phyloP scores from a whole-genome alignment of 805 yeast species.

The Blastobotrys muscicola region DNA sequence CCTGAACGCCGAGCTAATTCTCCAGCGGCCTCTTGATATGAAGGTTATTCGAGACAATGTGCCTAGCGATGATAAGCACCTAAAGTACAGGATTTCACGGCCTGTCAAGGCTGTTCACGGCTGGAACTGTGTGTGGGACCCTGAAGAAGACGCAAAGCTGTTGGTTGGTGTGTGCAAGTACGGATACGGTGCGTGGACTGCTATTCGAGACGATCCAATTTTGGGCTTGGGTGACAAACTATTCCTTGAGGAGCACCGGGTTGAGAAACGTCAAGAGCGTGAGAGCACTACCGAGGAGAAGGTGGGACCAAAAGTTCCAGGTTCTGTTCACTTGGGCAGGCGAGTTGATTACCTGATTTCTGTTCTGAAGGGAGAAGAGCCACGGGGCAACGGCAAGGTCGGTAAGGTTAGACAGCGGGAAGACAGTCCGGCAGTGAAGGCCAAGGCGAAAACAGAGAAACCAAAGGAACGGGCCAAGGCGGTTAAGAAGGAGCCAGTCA shows the following conservation, averaged over 20 bases:
- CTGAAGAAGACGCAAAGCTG: constrained; percentile 76
- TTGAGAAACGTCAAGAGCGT: constrained; percentile 29
- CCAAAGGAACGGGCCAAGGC: neutral
- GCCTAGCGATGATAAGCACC: constrained; percentile 34
- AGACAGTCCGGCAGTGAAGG: neutral
- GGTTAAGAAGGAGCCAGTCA: neutral
- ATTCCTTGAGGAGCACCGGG: constrained; percentile 46
- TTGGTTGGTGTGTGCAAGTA: constrained; percentile 81
- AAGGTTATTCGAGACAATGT: constrained; percentile 47
- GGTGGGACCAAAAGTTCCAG: constrained; percentile 64
- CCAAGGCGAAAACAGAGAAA: neutral
- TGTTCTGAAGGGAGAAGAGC: constrained; percentile 41
- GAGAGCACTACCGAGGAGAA: constrained; percentile 23
- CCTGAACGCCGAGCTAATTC: constrained; percentile 79
- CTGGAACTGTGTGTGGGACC: constrained; percentile 86
- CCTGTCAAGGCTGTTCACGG: constrained; percentile 75
- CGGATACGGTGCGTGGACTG: constrained; percentile 94
- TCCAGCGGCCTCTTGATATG: constrained; percentile 82
- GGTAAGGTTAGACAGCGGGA: neutral
- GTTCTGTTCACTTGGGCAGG: constrained; percentile 84
- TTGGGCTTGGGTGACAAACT: constrained; percentile 78
- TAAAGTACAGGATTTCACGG: constrained; percentile 51
- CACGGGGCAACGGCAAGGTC: constrained; percentile 6
- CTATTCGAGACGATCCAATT: constrained; percentile 91
- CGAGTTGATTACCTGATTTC: constrained; percentile 79